Evolutionary conservation across 257 asterid species (phyloP).

Genomic region (Nicotiana tomentosiformis): DNA sequence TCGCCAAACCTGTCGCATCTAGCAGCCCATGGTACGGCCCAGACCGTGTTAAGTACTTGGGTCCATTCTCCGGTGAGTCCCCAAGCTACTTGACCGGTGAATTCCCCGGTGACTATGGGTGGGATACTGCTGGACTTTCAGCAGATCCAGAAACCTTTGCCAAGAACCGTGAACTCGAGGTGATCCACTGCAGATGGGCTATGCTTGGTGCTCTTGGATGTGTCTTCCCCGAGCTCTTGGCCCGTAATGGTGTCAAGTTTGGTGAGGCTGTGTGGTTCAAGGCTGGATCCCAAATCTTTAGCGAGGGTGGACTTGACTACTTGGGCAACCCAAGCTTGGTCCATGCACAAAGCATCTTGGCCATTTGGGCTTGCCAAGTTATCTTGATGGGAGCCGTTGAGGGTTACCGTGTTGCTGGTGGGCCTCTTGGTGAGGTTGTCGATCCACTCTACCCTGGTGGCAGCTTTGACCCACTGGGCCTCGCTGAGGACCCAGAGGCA

Average conservation of each 20-base stretch:
- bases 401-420: conserved; percentile 1
- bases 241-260: not conserved
- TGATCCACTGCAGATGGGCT: conserved; percentile 8
- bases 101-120: conserved; percentile 66
- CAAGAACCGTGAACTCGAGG: conserved; percentile 1
- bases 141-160: conserved; percentile 42
- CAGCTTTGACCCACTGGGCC: not conserved
- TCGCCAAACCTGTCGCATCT: conserved; percentile 21
- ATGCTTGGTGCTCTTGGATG: conserved; percentile 8
- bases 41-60: conserved; percentile 61
- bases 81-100: conserved; percentile 70
- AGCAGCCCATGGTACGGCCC: conserved; percentile 74
- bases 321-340: conserved; percentile 8
- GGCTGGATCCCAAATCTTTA: not conserved
- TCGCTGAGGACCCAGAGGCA: not conserved
- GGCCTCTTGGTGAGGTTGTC: conserved; percentile 3
- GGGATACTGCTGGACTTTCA: conserved; percentile 71
- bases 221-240: conserved; percentile 10
- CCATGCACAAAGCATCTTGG: conserved; percentile 3
- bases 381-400: conserved; percentile 3
- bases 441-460: not conserved
- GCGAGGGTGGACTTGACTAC: conserved; percentile 1
- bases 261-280: not conserved
- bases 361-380: conserved; percentile 2
- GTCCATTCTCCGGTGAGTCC: conserved; percentile 65